Percentiles rank a stretch among this genome's conserved stretches.
Evolutionary conservation across 768 basidiomycete species (phyloP).

Genomic region (Infundibulicybe gibba): DNA sequence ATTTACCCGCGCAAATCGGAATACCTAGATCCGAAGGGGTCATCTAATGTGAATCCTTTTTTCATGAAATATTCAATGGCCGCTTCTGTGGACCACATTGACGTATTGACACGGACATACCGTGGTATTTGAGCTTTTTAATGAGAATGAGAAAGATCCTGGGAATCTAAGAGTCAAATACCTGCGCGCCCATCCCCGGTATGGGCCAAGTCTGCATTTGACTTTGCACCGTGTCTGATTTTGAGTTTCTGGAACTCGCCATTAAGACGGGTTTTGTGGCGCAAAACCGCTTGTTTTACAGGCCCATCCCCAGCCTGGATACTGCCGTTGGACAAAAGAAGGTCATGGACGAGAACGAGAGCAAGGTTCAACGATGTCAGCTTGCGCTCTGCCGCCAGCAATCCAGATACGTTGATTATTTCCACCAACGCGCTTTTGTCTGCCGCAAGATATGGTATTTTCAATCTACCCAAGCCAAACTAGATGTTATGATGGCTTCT

Average conservation of each 20-base stretch:
- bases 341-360: slow-evolving; percentile 87
- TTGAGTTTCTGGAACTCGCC: slow-evolving; percentile 86
- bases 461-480: neutral
- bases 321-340: slow-evolving; percentile 68
- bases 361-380: slow-evolving; percentile 75
- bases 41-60: slow-evolving; percentile 50
- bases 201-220: slow-evolving; percentile 62
- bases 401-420: slow-evolving; percentile 62
- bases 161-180: slow-evolving; percentile 16
- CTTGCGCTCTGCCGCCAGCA: slow-evolving; percentile 74
- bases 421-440: slow-evolving; percentile 76
- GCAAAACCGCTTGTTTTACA: slow-evolving; percentile 79
- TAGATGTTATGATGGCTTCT: slow-evolving; percentile 19
- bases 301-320: slow-evolving; percentile 92
- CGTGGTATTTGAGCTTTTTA: slow-evolving; percentile 67
- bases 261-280: slow-evolving; percentile 86
- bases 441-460: slow-evolving; percentile 22
- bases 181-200: slow-evolving; percentile 62
- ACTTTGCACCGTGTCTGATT: slow-evolving; percentile 66
- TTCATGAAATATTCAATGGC: slow-evolving; percentile 55
- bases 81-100: slow-evolving; percentile 61
- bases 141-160: slow-evolving; percentile 5
- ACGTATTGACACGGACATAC: slow-evolving; percentile 82
- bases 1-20: slow-evolving; percentile 7
- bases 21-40: slow-evolving; percentile 53